Conservation (phyloP, 192 early-diverging fungal species). For the Chytriomyces sp. region DNA sequence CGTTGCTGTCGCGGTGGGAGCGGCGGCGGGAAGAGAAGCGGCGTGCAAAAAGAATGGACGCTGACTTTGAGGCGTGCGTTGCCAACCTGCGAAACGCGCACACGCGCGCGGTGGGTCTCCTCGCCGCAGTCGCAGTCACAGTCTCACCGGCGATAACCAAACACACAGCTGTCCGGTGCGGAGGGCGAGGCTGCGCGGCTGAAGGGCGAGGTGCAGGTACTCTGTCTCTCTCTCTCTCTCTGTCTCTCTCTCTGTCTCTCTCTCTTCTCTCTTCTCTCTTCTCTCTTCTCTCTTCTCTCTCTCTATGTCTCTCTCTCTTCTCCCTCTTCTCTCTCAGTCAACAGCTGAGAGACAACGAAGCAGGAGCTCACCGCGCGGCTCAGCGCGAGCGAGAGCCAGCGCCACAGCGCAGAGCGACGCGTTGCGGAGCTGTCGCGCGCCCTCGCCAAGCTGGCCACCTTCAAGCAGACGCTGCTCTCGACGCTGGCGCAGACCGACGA, state of each 20-base stretch:
- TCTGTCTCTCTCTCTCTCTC: background rate
- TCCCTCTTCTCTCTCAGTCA: background rate
- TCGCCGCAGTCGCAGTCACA: background rate
- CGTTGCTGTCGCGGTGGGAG: no score
- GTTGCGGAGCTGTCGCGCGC: background rate
- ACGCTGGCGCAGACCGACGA: background rate
- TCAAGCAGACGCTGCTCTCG: slow-evolving; percentile 1
- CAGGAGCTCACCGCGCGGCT: slow-evolving; percentile 4
- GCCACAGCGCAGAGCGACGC: background rate
- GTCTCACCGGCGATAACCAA: background rate
- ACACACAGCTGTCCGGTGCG: background rate
- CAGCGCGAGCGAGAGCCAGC: background rate
- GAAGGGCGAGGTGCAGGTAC: no score
- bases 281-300: background rate
- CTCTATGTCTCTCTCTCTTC: background rate
- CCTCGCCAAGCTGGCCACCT: background rate
- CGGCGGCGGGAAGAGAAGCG: no score
- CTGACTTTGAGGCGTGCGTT: slow-evolving; percentile 6
- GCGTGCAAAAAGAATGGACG: no score
- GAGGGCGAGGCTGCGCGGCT: background rate
- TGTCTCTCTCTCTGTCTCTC: background rate
- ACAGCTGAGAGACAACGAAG: no score
- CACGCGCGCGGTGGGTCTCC: background rate
- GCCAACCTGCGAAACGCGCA: background rate
- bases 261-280: background rate